These are phyloP conservation scores for Ambispora gerdemannii DNA, from an alignment of 192 early-diverging fungal genomes.

Conservation along the genomic window DNA sequence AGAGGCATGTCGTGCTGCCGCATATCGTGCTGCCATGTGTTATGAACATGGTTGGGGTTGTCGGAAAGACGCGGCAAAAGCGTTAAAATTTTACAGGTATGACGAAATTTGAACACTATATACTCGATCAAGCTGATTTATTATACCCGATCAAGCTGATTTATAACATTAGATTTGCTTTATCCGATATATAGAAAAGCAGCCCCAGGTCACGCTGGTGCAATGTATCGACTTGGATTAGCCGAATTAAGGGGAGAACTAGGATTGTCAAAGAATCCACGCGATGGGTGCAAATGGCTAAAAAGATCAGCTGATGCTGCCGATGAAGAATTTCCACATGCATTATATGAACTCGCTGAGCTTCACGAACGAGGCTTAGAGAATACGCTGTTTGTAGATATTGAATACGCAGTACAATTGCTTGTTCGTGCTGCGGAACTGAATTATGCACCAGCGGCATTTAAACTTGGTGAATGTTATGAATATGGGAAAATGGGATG, in stretches of 20 bases:
- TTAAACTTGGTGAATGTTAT: constrained; percentile 59
- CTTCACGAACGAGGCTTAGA: constrained; percentile 58
- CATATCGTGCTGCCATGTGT: constrained; percentile 62
- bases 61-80: constrained; percentile 53
- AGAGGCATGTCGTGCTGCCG: constrained; percentile 61
- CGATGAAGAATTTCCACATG: constrained; percentile 56
- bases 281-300: constrained; percentile 61
- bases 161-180: background rate
- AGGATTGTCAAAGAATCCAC: constrained; percentile 47
- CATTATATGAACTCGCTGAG: constrained; percentile 55
- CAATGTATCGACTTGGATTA: constrained; percentile 63
- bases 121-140: too few species aligned
- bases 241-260: constrained; percentile 60
- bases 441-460: constrained; percentile 63
- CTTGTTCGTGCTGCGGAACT: constrained; percentile 62
- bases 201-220: constrained; percentile 63
- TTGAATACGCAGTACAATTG: constrained; percentile 59
- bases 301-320: constrained; percentile 58
- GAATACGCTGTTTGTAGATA: constrained; percentile 58
- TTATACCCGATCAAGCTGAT: too few species aligned
- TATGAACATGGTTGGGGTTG: constrained; percentile 66
- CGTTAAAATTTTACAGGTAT: constrained; percentile 71
- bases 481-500: constrained; percentile 62
- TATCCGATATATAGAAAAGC: constrained; percentile 52
- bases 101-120: too few species aligned